Base-by-base conservation (phyloP, 495 filamentous ascomycete genomes). In the Entonaema liquescens region DNA sequence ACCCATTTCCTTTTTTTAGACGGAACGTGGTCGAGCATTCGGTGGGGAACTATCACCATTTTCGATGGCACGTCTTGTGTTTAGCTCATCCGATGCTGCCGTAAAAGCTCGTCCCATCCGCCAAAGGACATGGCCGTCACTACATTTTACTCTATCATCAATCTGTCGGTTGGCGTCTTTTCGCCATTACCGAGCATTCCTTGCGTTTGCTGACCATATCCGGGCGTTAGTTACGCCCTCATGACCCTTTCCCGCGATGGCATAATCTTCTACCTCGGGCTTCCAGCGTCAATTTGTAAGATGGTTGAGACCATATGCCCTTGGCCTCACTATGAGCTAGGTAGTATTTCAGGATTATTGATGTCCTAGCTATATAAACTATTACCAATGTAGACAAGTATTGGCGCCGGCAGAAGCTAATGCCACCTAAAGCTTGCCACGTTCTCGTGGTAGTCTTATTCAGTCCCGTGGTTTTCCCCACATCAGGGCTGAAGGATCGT, bases 71-170 rank as follows among this genome's bases (percentile, higher is more conserved):
- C 62, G 53, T 60, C 70, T 61, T 64, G 38, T 68, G 60, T 54
- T 54, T 68, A 73, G 65, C 61, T 65, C 70, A 68, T 73, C 70
- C 70, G 70, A 68, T 65, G 65, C 64, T 73, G 70, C 70, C 70
- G 70, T 68, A 60, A 68, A 57, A 23, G 42, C 3, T 5, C 42
- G 12, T 47, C 59, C 29, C 19, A 53, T 66, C 50, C 58, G 58
- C 53, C 53, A 62, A 62, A 62, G 36, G 58, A 23, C 42, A 65
- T 25, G 13, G 31, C 42, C 44, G 61, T 65, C 52, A 26, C 19
- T 61, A 38, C 62, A 56, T 50, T 5, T 29, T 29, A 2, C 12
- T n/a, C 26, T 44, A 17, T 31, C 36, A 31, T 50, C 40, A 44
- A 44, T 26, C 53, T 29, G 59, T 28, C 36, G 31, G 36, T 58